A percentile compares a stretch with the other conserved stretches of the same genome.
phyloP scores from a whole-genome alignment of 805 yeast genomes.

The Lipomyces orientalis region DNA sequence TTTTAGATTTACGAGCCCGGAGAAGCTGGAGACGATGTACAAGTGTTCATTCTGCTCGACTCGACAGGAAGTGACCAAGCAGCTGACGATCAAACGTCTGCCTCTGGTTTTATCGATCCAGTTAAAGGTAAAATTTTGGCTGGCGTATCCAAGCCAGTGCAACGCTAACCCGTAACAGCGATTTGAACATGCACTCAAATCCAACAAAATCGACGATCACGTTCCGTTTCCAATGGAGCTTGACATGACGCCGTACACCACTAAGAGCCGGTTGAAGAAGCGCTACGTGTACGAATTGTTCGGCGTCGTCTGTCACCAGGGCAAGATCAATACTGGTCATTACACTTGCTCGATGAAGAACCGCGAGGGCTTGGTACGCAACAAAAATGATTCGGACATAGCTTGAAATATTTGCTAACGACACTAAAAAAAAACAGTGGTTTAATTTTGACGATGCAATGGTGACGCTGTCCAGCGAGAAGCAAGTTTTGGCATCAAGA shows the following conservation, averaged over 20 bases:
- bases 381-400: too few relatives aligned
- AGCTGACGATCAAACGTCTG: slow-evolving; percentile 66
- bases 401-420: too few relatives aligned
- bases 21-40: slow-evolving; percentile 75
- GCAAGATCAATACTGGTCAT: slow-evolving; percentile 95
- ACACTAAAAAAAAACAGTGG: slow-evolving; percentile 66
- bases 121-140: slow-evolving; percentile 54
- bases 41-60: slow-evolving; percentile 70
- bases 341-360: slow-evolving; percentile 80
- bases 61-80: slow-evolving; percentile 71
- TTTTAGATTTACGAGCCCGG: slow-evolving; percentile 74
- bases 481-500: slow-evolving; percentile 68
- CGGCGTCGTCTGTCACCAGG: slow-evolving; percentile 87
- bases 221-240: slow-evolving; percentile 75
- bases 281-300: slow-evolving; percentile 75
- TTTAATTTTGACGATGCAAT: slow-evolving; percentile 88
- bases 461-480: slow-evolving; percentile 67
- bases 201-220: slow-evolving; percentile 76
- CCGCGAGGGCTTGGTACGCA: slow-evolving; percentile 53
- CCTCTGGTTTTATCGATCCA: slow-evolving; percentile 86
- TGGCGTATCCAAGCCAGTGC: background rate
- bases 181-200: slow-evolving; percentile 63
- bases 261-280: slow-evolving; percentile 23
- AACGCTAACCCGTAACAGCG: slow-evolving; percentile 36
- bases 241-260: slow-evolving; percentile 67